Percentiles rank a stretch among this genome's conserved stretches.
Conservation (phyloP, 257 asterid species). For the Petrea volubilis region DNA sequence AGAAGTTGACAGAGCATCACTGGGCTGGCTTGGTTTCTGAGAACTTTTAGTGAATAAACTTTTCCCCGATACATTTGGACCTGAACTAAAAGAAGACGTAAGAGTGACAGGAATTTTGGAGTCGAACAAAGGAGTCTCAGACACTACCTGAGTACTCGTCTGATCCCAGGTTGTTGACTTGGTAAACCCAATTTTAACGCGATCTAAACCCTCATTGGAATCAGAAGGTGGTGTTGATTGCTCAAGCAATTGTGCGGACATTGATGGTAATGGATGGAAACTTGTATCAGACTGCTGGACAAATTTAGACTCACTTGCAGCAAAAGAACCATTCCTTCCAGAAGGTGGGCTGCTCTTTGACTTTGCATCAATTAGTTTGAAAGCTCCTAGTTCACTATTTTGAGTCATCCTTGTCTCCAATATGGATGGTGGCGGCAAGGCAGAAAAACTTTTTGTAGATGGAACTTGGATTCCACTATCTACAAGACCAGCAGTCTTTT, state of each 20-base stretch:
- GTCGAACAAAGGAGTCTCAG: constrained; percentile 25
- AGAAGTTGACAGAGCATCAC: constrained; percentile 33
- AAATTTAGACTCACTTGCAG: constrained; percentile 30
- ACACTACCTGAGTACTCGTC: constrained; percentile 17
- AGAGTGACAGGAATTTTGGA: constrained; percentile 32
- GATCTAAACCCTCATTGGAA: constrained; percentile 27
- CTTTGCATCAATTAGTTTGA: constrained; percentile 32
- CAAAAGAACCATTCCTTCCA: constrained; percentile 26
- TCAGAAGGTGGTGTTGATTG: constrained; percentile 30
- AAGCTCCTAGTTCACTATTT: constrained; percentile 30
- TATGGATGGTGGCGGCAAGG: constrained; percentile 28
- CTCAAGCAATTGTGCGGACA: constrained; percentile 28
- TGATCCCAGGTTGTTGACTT: constrained; percentile 34
- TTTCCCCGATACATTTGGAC: constrained; percentile 32
- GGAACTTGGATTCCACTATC: constrained; percentile 34
- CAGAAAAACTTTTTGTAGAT: constrained; percentile 29
- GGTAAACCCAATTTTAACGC: constrained; percentile 33
- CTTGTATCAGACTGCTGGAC: constrained; percentile 33
- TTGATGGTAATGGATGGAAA: constrained; percentile 30
- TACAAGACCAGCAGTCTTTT: constrained; percentile 33
- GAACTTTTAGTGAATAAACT: constrained; percentile 33
- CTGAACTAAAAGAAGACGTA: constrained; percentile 39
- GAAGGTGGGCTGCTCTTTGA: constrained; percentile 28
- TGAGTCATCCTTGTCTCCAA: constrained; percentile 31
- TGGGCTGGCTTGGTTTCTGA: constrained; percentile 29